Base-by-base conservation (phyloP, 805 yeast genomes). In the Monosporozyma unispora region DNA sequence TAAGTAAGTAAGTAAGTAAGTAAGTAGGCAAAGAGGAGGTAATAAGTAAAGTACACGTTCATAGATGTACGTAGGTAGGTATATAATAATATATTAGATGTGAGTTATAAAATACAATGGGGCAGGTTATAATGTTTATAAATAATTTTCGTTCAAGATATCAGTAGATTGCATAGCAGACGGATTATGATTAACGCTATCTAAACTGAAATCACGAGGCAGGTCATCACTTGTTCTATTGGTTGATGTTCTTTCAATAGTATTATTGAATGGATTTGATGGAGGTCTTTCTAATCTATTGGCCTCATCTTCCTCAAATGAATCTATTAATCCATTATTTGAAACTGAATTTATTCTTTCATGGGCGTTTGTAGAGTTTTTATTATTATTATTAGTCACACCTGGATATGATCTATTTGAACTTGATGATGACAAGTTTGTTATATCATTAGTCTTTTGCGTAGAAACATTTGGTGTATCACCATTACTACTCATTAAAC, bases 261-360 rank as follows among this genome's bases (percentile, higher is more conserved):
- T 21, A 47, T 47, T 14, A 51, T 31, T 11, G 16, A 53, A 18
- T 48, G 54, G 47, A 23, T 47, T 31, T 8, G 29, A 29, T 18
- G 33, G 16, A 10, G 44, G 38, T 14, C 12, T 16, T 4, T 41
- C 12, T 9, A 29, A 22, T 19, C 47, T n/a, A 18, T 29, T 9
- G 2, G 19, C 23, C 44, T 56, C 56, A 21, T 57, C 60, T 25
- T 51, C 54, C 12, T 53, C 62, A 23, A 48, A 58, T 22, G 64
- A 52, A 28, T 54, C 56, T 46, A 65, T 64, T 27, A 65, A 45
- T 2, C 66, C 66, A 47, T 62, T 60, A 3, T 54, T 56, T 1
- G 68, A 56, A 16, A 57, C 68, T 4, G 69, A 64, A 45, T 47
- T 57, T 46, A 48, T 59, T 54, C 62, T 62, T 31, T 25, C 61